Base-by-base conservation (phyloP, 306 rosid species). In the Vachellia pachyceras region DNA sequence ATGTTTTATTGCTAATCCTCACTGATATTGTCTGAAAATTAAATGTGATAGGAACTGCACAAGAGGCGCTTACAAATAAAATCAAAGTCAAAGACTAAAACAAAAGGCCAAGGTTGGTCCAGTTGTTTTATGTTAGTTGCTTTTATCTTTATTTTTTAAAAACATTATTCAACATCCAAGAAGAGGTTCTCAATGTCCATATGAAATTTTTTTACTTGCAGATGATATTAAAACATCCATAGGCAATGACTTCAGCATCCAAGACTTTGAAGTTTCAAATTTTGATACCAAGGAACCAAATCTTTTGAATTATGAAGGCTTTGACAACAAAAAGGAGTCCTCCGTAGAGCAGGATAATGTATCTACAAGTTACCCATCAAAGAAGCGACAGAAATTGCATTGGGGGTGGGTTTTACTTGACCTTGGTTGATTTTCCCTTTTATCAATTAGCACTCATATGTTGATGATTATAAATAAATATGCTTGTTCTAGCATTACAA, bases 31-130 rank as follows among this genome's bases (percentile, higher is more conserved):
- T 47, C 18, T 54, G 0, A 52, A 57, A 54, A 0, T 79, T 20
- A 10, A 75, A 72, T 75, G 13, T 65, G 70, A 15, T 58, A 93
- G 97, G 97, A 93, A 84, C 84, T 93, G 67, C 95, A 93, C 82
- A 83, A 70, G 80, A 93, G 77, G 86, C 92, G 97, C 47, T 80
- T 93, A 66, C 91, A 89, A 83, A 57, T 91, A 29, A 93, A 93
- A 83, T 85, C 93, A 22, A 90, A 90, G 79, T 85, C 92, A 57
- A 89, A 87, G 84, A 72, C 75, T 42, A 88, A 82, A 74, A 81
- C 82, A 54, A 89, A 84, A 84, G 39, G 76, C 52, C 88, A 83
- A 85, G 97, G 92, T 92, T 81, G 15, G 49, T 49, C 79, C 29
- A 46, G 5, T 42, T 0, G 7, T 76, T 33, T 68, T 76, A 18